Evolutionary conservation across 1,284 basidiomycete genomes (phyloP), one percentile per base, ranked within the genome.

Genomic region (Cystobasidium sp.): DNA sequence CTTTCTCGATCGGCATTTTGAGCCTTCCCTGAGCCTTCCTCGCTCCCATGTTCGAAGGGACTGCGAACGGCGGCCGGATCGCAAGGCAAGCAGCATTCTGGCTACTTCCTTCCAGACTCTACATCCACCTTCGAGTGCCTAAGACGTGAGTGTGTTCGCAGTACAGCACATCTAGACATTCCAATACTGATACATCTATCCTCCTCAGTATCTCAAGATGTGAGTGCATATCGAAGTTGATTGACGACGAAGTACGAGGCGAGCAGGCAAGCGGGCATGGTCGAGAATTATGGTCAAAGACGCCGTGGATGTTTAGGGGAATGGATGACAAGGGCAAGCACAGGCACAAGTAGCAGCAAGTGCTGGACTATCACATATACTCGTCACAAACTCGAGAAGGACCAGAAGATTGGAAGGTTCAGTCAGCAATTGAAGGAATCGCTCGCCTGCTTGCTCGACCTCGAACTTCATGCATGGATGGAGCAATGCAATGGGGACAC

Each of bases 171-270:
- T 22, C 16, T 3, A 16, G 4, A 61, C 31, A 39, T 31, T 9
- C 39, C 24, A 16, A 12, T 65, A 39, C 63, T 65, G 46, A 52
- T 49, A 46, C 46, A n/a, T 37, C 24, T 1, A 2, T 31, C 49
- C 12, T 66, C 10, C 10, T 9, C 51, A 66, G 64, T 66, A 53
- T 53, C 51, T 66, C 64, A 66, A 66, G 64, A 66, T 66, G 64
- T 66, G 37, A 66, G 64, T 66, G 41, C 18, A 20, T 16, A 5
- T 1, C 8, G 10, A 18, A 3, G 12, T 20, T 41, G 16, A n/a
- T 18, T 16, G 18, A 6, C 6, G n/a, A 3, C 16, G 51, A 20
- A 53, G 51, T 10, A 31, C 64, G 18, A 41, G 58, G 10, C 14
- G 58, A 18, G 64, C 37, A 24, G 31, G 44, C 61, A 44, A 63